phyloP scores from a whole-genome alignment of 73 alveolate species.

The Uronychia binucleata region DNA sequence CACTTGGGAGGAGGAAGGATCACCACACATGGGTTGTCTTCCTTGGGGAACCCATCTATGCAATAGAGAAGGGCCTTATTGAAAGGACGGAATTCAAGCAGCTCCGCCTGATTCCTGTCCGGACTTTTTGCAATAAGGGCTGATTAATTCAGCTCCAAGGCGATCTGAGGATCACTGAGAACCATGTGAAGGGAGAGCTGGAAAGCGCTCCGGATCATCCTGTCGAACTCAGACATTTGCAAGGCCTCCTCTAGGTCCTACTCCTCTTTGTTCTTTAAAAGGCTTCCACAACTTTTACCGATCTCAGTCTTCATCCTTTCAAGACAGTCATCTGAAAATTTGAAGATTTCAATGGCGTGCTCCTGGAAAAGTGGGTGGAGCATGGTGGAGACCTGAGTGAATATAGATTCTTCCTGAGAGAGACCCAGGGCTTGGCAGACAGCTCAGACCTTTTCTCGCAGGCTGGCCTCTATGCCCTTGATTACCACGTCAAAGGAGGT shows the following conservation, averaged over 20 bases:
- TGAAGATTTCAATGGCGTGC: slow-evolving; percentile 16
- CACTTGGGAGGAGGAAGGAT: slow-evolving; percentile 60
- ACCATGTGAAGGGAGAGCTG: slow-evolving; percentile 33
- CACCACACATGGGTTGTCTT: slow-evolving; percentile 56
- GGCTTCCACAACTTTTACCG: neutral
- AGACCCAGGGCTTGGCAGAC: slow-evolving; percentile 7
- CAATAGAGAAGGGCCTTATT: slow-evolving; percentile 37
- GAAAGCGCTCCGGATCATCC: neutral
- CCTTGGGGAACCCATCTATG: slow-evolving; percentile 70
- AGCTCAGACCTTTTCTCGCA: neutral
- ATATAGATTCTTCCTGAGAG: slow-evolving; percentile 13
- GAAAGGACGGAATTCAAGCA: slow-evolving; percentile 44
- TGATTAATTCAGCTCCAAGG: slow-evolving; percentile 3
- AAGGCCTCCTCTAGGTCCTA: slow-evolving; percentile 25
- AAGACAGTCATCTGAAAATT: neutral
- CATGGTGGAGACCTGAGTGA: slow-evolving; percentile 11
- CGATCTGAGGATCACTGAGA: slow-evolving; percentile 58
- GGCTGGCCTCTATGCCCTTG: neutral
- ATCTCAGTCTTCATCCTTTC: neutral
- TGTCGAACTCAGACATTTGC: neutral
- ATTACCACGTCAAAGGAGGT: neutral
- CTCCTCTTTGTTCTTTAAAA: neutral
- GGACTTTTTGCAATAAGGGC: too few species aligned
- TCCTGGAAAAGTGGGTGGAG: slow-evolving; percentile 43
- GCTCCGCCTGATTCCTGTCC: slow-evolving; percentile 13